Evolutionary conservation across 2,329 filamentous ascomycete genomes (phyloP).

Genomic region (Colletotrichum sp.): DNA sequence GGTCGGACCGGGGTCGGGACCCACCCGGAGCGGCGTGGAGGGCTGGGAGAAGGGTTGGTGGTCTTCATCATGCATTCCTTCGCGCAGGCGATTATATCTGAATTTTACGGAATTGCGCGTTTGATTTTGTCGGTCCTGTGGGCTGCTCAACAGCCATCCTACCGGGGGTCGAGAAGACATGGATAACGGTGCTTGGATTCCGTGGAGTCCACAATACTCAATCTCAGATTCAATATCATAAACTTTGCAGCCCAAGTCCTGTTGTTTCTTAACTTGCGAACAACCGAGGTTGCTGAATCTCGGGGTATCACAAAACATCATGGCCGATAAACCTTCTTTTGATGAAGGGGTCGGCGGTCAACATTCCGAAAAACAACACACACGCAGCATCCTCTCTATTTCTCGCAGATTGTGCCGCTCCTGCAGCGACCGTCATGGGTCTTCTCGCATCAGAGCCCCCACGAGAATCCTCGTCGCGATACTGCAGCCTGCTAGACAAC

Average conservation of each 20-base stretch:
- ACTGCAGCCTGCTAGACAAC: background rate
- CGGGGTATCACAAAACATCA: background rate
- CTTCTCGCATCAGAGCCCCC: background rate
- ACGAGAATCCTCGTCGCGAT: background rate
- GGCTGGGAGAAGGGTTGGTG: background rate
- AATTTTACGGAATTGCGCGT: background rate
- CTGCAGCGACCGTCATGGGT: background rate
- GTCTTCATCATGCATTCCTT: background rate
- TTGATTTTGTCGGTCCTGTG: too few relatives aligned
- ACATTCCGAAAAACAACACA: background rate
- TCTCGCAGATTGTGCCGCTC: background rate
- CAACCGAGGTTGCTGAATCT: background rate
- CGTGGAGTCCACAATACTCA: background rate
- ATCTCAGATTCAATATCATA: background rate
- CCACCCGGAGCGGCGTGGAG: background rate
- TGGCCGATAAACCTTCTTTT: background rate
- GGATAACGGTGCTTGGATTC: background rate
- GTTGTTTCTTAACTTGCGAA: background rate
- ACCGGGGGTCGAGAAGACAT: background rate
- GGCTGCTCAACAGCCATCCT: too few relatives aligned
- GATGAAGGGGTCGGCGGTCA: background rate
- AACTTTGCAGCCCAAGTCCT: background rate
- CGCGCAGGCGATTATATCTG: background rate
- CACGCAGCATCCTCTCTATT: background rate
- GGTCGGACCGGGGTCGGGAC: background rate